Conservation (phyloP, 2,329 filamentous ascomycete genomes). For the Penicillium freii region DNA sequence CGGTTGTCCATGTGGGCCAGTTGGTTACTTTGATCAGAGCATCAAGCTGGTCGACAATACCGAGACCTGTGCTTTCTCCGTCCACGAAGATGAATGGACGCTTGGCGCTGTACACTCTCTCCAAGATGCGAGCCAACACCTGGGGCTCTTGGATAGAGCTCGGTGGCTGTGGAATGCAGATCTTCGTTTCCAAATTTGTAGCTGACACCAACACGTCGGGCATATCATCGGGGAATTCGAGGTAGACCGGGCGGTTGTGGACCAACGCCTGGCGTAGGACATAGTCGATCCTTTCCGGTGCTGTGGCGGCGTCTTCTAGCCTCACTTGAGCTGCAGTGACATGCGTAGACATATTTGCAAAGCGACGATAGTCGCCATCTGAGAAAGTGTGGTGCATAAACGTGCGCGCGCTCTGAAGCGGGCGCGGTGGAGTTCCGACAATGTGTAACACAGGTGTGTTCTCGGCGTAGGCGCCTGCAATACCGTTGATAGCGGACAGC, state of each 20-base stretch:
- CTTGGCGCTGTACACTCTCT: conserved; percentile 46
- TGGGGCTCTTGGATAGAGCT: conserved; percentile 14
- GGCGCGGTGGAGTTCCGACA: conserved; percentile 52
- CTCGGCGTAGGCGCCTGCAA: conserved; percentile 73
- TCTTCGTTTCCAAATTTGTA: conserved; percentile 19
- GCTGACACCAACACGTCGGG: conserved; percentile 35
- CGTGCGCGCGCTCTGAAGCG: conserved; percentile 44
- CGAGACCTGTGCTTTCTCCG: conserved; percentile 47
- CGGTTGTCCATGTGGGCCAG: conserved; percentile 51
- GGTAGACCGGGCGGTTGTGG: conserved; percentile 55
- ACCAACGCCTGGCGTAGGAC: conserved; percentile 52
- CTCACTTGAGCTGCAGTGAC: conserved; percentile 53
- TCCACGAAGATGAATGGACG: conserved; percentile 55
- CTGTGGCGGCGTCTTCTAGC: conserved; percentile 46
- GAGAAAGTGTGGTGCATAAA: conserved; percentile 67
- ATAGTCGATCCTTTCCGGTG: conserved; percentile 53
- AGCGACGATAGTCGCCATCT: conserved; percentile 55
- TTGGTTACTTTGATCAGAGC: conserved; percentile 44
- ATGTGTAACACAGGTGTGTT: conserved; percentile 65
- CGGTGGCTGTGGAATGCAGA: conserved; percentile 15
- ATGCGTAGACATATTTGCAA: conserved; percentile 50
- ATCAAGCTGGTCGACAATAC: conserved; percentile 45
- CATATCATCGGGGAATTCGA: conserved; percentile 57
- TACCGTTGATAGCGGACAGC: conserved; percentile 67
- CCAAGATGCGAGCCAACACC: conserved; percentile 37